These are phyloP conservation scores for Hyparrhenia diplandra DNA, from an alignment of 176 grass and related monocot species.

Conservation along the genomic window DNA sequence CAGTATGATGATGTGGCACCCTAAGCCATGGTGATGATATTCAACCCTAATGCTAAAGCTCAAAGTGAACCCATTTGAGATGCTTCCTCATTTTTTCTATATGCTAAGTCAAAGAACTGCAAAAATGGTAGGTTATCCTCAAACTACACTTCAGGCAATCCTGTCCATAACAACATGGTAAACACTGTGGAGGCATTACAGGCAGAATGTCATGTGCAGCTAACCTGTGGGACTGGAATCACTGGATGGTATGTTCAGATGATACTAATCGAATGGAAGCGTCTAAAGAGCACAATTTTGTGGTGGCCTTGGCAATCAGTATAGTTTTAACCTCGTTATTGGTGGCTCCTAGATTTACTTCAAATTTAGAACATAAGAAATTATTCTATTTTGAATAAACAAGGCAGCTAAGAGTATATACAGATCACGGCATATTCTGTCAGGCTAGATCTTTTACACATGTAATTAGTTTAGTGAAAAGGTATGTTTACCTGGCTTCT, in stretches of 20 bases:
- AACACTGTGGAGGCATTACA: neutral
- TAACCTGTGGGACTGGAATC: neutral
- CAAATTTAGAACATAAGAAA: neutral
- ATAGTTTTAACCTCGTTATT: neutral
- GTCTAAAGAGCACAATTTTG: neutral
- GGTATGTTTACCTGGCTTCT: neutral
- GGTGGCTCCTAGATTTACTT: neutral
- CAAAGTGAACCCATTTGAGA: neutral
- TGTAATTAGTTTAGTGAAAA: slow-evolving; percentile 2
- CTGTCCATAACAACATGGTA: neutral
- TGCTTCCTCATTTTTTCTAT: neutral
- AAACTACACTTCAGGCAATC: neutral
- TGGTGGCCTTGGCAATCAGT: neutral
- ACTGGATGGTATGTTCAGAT: neutral
- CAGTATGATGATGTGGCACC: neutral
- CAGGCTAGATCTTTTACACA: neutral
- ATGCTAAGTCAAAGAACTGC: neutral
- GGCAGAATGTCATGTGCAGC: neutral
- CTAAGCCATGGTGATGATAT: neutral
- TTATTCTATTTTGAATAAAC: neutral
- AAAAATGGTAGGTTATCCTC: neutral
- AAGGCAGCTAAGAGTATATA: neutral
- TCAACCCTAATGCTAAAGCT: neutral
- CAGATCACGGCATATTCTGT: neutral
- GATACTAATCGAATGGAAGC: neutral